A percentile compares a stretch with the other conserved stretches of the same genome.
Conservation (phyloP, 352 stramenopile genomes). For the Globisporangium lucens region DNA sequence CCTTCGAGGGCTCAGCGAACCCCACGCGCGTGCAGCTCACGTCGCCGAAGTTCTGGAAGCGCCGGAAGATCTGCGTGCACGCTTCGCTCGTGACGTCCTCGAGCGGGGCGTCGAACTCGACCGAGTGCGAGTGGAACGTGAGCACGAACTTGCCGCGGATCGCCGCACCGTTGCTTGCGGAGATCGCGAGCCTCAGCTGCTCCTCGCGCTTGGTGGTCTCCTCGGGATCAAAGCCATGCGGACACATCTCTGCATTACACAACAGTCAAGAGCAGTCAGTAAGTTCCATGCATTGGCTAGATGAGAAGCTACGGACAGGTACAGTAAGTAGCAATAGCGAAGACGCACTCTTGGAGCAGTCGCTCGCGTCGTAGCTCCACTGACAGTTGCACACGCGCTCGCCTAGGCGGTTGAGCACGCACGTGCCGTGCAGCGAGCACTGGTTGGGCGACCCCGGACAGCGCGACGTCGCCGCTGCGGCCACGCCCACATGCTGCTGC, state of each 20-base stretch:
- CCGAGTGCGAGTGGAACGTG: constrained; percentile 63
- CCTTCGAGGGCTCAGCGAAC: constrained; percentile 28
- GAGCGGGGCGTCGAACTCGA: constrained; percentile 62
- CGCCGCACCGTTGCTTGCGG: constrained; percentile 14
- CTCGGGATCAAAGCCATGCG: constrained; percentile 55
- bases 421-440: constrained; percentile 67
- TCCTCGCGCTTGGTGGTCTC: constrained; percentile 40
- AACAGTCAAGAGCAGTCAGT: not conserved
- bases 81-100: constrained; percentile 47
- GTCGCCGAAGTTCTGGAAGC: constrained; percentile 69
- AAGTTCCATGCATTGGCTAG: not conserved
- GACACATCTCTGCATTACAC: constrained; percentile 54
- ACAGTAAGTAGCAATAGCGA: not conserved
- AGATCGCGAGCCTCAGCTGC: constrained; percentile 45
- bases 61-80: constrained; percentile 57
- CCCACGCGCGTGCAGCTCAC: constrained; percentile 39
- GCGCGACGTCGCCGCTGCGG: constrained; percentile 27
- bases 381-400: constrained; percentile 78
- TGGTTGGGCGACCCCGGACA: constrained; percentile 61
- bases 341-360: constrained; percentile 59
- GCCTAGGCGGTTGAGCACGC: constrained; percentile 57
- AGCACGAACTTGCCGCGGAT: constrained; percentile 46
- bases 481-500: constrained; percentile 7
- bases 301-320: not conserved
- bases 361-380: constrained; percentile 56